Conservation (phyloP, 148 eudicot species). For the Fagopyrum tataricum region DNA sequence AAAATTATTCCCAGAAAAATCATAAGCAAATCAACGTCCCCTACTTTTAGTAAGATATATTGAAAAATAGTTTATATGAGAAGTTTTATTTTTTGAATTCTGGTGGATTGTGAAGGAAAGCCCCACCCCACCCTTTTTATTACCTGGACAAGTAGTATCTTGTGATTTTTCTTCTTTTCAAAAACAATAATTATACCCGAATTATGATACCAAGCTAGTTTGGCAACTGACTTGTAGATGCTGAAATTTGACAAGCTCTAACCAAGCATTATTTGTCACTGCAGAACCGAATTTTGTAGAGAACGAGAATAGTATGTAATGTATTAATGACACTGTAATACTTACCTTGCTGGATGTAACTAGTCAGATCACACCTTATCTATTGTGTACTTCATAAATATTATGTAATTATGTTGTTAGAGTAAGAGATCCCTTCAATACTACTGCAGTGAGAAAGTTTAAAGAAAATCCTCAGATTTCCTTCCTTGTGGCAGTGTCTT, state of each 20-base stretch:
- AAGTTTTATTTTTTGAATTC: too few species aligned
- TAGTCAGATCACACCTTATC: background rate
- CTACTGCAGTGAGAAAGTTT: background rate
- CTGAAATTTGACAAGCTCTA: background rate
- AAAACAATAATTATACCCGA: too few species aligned
- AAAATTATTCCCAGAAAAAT: too few species aligned
- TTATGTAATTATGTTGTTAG: background rate
- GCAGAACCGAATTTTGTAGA: background rate
- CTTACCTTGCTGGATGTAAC: background rate
- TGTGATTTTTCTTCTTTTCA: too few species aligned
- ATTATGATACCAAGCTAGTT: background rate
- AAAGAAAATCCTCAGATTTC: background rate
- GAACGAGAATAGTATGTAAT: background rate
- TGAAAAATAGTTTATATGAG: too few species aligned
- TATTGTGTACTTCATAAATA: background rate
- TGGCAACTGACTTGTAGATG: background rate
- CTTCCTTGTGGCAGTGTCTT: slow-evolving; percentile 48
- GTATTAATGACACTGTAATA: background rate
- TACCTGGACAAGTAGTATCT: too few species aligned
- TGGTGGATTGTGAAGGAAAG: too few species aligned
- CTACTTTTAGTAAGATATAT: too few species aligned
- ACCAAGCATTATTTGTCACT: background rate
- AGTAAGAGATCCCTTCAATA: background rate
- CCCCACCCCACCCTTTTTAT: too few species aligned
- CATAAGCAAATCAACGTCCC: too few species aligned